These are phyloP conservation scores for Amanita pallidorosea DNA, from an alignment of 768 basidiomycete species.

Conservation along the genomic window DNA sequence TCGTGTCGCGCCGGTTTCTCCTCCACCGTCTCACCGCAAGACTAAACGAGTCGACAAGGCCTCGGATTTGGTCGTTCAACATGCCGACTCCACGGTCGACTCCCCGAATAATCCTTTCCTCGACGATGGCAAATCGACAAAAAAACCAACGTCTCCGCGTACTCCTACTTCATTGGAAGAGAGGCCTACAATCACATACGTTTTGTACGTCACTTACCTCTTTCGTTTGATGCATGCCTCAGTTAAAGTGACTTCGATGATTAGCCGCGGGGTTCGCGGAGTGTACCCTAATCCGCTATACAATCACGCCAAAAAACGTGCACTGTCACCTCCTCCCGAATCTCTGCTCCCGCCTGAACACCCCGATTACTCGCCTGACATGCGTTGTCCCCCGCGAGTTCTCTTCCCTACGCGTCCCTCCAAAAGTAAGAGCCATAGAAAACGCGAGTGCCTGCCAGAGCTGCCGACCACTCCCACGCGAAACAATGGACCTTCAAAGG, in stretches of 20 bases:
- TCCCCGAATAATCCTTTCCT: constrained; percentile 71
- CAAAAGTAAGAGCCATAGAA: constrained; percentile 6
- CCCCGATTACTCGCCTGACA: constrained; percentile 53
- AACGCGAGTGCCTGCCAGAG: neutral
- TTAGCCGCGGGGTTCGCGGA: constrained; percentile 58
- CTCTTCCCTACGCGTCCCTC: constrained; percentile 35
- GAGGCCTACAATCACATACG: constrained; percentile 55
- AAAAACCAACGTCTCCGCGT: constrained; percentile 21
- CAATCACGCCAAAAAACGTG: constrained; percentile 28
- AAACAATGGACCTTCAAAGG: neutral
- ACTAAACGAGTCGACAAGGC: neutral
- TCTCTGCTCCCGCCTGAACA: constrained; percentile 50
- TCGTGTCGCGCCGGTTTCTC: constrained; percentile 42
- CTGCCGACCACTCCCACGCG: neutral
- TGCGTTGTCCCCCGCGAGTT: constrained; percentile 42
- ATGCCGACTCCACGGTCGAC: constrained; percentile 19
- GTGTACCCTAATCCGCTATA: constrained; percentile 56
- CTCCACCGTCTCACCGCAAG: constrained; percentile 51
- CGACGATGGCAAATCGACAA: constrained; percentile 22
- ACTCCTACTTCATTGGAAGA: constrained; percentile 36
- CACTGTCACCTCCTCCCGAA: constrained; percentile 31
- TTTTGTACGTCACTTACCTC: constrained; percentile 44
- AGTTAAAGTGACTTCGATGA: neutral
- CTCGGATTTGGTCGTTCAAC: neutral
- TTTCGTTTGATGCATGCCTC: neutral